Conservation (phyloP, 176 grass and related monocot genomes). For the Avena insularis region DNA sequence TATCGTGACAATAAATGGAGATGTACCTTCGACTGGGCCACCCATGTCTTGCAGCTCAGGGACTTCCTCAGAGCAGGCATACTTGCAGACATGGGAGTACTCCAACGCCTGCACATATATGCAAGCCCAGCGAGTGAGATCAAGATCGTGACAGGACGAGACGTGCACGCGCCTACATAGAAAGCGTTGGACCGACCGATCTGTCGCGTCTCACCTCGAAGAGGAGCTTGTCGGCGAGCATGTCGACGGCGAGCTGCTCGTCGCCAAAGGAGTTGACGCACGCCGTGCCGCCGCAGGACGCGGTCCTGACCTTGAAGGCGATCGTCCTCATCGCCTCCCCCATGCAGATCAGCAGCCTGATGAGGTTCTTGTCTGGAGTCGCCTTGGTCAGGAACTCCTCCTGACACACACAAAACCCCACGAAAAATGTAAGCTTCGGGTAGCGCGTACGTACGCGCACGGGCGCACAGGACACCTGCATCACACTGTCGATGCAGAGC, state of each 20-base stretch:
- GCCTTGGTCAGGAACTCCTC: conserved; percentile 95
- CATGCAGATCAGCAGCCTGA: conserved; percentile 90
- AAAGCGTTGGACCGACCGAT: neutral
- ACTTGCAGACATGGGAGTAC: conserved; percentile 97
- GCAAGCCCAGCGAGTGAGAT: neutral
- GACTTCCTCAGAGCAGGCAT: conserved; percentile 97
- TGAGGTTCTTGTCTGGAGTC: conserved; percentile 90
- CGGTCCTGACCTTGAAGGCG: conserved; percentile 92
- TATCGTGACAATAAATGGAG: neutral
- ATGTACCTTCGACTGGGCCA: conserved; percentile 82
- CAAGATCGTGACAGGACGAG: neutral
- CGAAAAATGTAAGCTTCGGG: neutral
- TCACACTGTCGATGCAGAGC: neutral
- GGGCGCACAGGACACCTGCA: too few relatives aligned
- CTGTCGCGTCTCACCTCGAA: conserved; percentile 45
- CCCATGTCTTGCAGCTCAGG: conserved; percentile 98
- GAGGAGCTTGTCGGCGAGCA: conserved; percentile 91
- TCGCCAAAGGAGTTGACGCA: conserved; percentile 96
- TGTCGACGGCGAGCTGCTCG: conserved; percentile 95
- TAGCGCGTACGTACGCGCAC: neutral
- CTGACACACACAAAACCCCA: conserved; percentile 7
- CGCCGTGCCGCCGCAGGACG: conserved; percentile 86
- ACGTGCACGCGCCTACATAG: neutral
- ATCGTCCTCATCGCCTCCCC: conserved; percentile 95
- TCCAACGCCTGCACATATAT: conserved; percentile 60